Percentiles rank a stretch among this genome's conserved stretches.
These are phyloP conservation scores for Lecanoromycetidae sp. DNA, from an alignment of 2,329 filamentous ascomycete species.

Conservation along the genomic window DNA sequence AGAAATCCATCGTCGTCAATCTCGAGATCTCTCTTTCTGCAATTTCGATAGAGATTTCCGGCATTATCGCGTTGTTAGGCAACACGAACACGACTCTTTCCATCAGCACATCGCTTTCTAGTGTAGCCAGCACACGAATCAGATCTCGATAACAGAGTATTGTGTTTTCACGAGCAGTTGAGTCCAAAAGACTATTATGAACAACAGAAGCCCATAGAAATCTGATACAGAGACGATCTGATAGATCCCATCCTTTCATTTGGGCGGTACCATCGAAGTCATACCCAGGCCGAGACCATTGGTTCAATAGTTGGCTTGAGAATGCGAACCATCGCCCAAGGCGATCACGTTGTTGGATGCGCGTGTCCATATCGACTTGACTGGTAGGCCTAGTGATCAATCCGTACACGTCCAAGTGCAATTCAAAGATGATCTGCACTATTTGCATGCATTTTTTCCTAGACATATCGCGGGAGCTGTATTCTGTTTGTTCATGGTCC, in stretches of 20 bases:
- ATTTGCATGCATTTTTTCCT: slow-evolving; percentile 33
- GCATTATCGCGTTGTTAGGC: slow-evolving; percentile 78
- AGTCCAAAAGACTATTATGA: slow-evolving; percentile 45
- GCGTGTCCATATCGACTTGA: slow-evolving; percentile 40
- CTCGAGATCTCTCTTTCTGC: slow-evolving; percentile 85
- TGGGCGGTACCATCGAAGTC: not conserved
- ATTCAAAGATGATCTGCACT: slow-evolving; percentile 50
- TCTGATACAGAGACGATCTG: slow-evolving; percentile 34
- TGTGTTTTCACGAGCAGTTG: slow-evolving; percentile 46
- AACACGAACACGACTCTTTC: slow-evolving; percentile 42
- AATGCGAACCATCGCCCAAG: slow-evolving; percentile 49
- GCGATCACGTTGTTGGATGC: slow-evolving; percentile 44
- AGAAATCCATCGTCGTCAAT: slow-evolving; percentile 92
- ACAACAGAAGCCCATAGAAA: slow-evolving; percentile 57
- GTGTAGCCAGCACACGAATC: slow-evolving; percentile 40
- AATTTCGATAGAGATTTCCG: slow-evolving; percentile 68
- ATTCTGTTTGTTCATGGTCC: not conserved
- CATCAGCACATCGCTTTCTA: slow-evolving; percentile 26
- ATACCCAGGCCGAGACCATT: not conserved
- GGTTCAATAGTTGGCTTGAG: slow-evolving; percentile 41
- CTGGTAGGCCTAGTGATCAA: slow-evolving; percentile 50
- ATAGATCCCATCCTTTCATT: not conserved
- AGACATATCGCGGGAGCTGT: not conserved
- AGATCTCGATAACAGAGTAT: slow-evolving; percentile 52
- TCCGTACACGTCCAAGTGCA: slow-evolving; percentile 55